Evolutionary conservation across 2,329 filamentous ascomycete genomes (phyloP).

Genomic region (Leptographium lundbergii): DNA sequence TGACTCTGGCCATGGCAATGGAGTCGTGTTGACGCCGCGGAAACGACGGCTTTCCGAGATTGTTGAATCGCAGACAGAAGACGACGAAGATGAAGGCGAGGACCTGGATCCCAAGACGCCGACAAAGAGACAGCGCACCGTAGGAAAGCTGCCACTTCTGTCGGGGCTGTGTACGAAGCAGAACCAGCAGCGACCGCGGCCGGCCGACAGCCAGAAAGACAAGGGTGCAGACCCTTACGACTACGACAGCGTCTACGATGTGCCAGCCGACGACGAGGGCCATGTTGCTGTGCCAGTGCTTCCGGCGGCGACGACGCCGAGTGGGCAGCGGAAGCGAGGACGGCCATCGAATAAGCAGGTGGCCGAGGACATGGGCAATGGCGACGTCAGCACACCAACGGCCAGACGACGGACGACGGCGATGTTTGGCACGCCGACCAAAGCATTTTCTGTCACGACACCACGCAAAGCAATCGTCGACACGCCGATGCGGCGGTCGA

Average conservation of each 20-base stretch:
- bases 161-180: too few species aligned
- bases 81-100: conserved; percentile 1
- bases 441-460: conserved; percentile 20
- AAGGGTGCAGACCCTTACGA: neutral
- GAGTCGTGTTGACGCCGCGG: neutral
- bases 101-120: neutral
- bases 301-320: neutral
- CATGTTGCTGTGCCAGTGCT: neutral
- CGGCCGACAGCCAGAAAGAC: neutral
- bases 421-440: conserved; percentile 20
- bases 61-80: neutral
- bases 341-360: neutral
- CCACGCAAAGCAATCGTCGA: conserved; percentile 17
- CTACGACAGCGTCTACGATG: conserved; percentile 3
- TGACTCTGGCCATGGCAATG: neutral
- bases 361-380: neutral
- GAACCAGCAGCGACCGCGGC: too few species aligned
- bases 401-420: conserved; percentile 12
- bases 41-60: neutral
- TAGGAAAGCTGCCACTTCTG: neutral
- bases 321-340: neutral
- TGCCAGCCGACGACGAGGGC: conserved; percentile 2
- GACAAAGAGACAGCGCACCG: neutral
- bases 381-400: conserved; percentile 13
- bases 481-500: conserved; percentile 51